Conservation (phyloP, 306 rosid genomes). For the Fagus sylvatica region DNA sequence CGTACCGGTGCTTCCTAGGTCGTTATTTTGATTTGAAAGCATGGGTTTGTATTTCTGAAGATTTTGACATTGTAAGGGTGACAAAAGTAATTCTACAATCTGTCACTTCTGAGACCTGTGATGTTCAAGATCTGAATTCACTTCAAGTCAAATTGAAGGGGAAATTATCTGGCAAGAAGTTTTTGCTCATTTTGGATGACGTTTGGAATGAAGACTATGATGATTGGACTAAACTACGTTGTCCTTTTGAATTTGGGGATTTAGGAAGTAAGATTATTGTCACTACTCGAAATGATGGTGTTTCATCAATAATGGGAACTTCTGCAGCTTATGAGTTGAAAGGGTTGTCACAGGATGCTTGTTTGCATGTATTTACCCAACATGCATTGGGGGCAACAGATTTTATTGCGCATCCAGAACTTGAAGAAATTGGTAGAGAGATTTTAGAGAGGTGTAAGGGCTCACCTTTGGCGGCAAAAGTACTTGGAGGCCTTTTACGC, state of each 20-base stretch:
- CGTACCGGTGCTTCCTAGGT: not conserved
- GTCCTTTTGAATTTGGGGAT: not conserved
- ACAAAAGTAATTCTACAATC: not conserved
- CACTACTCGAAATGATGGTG: not conserved
- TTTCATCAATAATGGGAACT: not conserved
- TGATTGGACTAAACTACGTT: not conserved
- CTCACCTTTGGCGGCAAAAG: not conserved
- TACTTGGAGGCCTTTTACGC: not conserved
- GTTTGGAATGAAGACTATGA: slow-evolving; percentile 1
- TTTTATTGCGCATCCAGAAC: not conserved
- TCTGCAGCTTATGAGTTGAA: not conserved
- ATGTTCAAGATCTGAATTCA: not conserved
- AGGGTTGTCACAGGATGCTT: not conserved
- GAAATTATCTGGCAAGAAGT: not conserved
- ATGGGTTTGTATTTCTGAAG: not conserved
- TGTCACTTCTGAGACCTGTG: not conserved
- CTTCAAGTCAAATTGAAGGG: not conserved
- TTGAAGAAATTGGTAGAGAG: not conserved
- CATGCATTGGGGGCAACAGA: not conserved
- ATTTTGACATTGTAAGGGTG: not conserved
- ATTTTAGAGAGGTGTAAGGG: not conserved
- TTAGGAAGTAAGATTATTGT: not conserved
- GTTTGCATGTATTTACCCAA: not conserved
- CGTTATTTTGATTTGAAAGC: not conserved
- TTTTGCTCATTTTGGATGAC: not conserved